Evolutionary conservation across 2,329 filamentous ascomycete genomes (phyloP), one percentile per base, ranked within the genome.

Genomic region (Clarireedia paspali): DNA sequence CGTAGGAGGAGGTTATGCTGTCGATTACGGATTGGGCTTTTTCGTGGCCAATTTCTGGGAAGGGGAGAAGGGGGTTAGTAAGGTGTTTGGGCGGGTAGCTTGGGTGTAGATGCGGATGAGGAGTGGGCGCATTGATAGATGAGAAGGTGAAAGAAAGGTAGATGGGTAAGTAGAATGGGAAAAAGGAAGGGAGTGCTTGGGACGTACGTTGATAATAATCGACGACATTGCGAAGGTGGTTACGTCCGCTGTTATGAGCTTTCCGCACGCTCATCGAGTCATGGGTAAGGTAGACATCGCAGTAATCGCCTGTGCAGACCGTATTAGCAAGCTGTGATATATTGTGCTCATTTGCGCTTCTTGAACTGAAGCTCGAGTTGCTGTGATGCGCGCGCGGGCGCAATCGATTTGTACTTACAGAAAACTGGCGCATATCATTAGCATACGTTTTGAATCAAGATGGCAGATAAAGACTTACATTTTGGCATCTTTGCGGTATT

Each of bases 221-320:
- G 66, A 96, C 87, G 30, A 99, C 94, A 73, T 99, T 99, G 69
- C 94, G 89, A 61, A 99, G 77, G 71, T 99, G 94, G 76, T 99
- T 99, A 67, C 92, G 85, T 60, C 94, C 94, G 71, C 84, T 88
- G 78, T 99, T 99, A 75, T 99, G 94, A 50, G 94, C 94, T 77
- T 97, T 97, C 67, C 94, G 91, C 74, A 99, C 94, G 75, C 91
- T 96, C 92, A 97, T 97, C 47, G 91, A 96, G 80, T 99, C 94
- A 81, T 99, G 94, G 64, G 94, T 99, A 67, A 99, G 88, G 81
- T 99, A 99, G 73, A 99, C 94, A 87, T 99, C 94, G 82, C 94
- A 99, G 75, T 99, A 99, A 74, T 99, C 94, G 80, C 91, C 74
- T 79, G 60, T 59, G 67, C 52, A 65, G 62, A 23, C 10, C 52